Conservation (phyloP, 2,329 filamentous ascomycete genomes). For the Aureobasidium sp. region DNA sequence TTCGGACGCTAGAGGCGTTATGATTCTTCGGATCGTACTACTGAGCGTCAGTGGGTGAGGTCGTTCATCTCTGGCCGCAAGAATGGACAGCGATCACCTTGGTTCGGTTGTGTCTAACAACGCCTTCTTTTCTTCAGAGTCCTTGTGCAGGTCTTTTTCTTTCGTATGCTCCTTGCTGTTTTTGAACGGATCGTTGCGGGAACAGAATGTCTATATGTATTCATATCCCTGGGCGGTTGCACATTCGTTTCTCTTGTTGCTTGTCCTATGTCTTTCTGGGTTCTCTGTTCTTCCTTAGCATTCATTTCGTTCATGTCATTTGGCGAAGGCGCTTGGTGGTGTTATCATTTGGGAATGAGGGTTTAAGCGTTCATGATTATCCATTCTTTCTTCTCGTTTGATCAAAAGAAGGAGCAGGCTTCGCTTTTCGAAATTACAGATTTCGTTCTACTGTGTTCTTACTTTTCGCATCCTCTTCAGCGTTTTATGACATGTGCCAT, state of each 20-base stretch:
- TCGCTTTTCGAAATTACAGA: not conserved
- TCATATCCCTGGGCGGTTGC: not conserved
- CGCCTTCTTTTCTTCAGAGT: too few relatives aligned
- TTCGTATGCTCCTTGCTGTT: not conserved
- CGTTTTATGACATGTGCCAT: too few relatives aligned
- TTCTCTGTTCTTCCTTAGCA: not conserved
- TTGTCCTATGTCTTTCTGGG: not conserved
- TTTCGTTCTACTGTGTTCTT: not conserved
- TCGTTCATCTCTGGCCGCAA: not conserved
- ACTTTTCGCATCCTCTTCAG: too few relatives aligned
- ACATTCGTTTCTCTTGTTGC: not conserved
- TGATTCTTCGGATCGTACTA: not conserved
- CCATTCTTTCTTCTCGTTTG: not conserved
- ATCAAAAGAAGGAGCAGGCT: not conserved
- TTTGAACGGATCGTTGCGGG: too few relatives aligned
- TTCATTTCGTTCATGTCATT: not conserved
- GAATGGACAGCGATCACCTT: not conserved
- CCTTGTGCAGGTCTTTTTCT: not conserved
- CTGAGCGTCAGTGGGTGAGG: not conserved
- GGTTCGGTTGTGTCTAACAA: not conserved
- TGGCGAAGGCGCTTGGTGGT: conserved; percentile 7
- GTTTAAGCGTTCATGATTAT: not conserved
- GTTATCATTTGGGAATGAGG: not conserved
- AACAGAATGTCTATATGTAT: not conserved
- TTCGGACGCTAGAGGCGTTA: conserved; percentile 13